These are phyloP conservation scores for Leccinum disarticulatum DNA, from an alignment of 768 basidiomycete species.

Conservation along the genomic window DNA sequence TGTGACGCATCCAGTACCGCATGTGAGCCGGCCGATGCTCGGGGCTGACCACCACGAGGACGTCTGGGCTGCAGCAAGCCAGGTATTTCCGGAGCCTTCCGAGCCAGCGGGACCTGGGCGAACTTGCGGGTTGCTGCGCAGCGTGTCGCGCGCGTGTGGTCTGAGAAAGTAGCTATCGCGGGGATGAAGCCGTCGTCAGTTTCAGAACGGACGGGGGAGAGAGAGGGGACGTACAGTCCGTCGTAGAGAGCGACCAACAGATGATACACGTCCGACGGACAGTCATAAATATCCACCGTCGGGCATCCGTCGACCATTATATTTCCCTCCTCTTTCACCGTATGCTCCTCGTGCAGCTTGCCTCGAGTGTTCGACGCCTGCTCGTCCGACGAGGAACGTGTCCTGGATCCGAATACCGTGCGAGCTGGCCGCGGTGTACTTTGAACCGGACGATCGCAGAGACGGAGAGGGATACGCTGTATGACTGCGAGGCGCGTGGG, in stretches of 20 bases:
- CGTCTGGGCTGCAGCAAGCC: slow-evolving; percentile 39
- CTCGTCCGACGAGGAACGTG: slow-evolving; percentile 65
- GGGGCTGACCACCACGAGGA: slow-evolving; percentile 49
- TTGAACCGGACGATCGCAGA: slow-evolving; percentile 44
- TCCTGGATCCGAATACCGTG: slow-evolving; percentile 74
- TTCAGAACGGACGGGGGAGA: background rate
- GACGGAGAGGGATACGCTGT: too few species aligned
- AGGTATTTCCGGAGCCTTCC: too few species aligned
- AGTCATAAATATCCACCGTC: slow-evolving; percentile 62
- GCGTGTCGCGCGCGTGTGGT: slow-evolving; percentile 43
- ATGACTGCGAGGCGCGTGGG: too few species aligned
- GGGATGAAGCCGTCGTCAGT: background rate
- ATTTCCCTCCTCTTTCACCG: slow-evolving; percentile 27
- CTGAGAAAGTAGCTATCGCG: slow-evolving; percentile 52
- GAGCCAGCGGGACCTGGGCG: too few species aligned
- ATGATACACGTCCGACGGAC: slow-evolving; percentile 63
- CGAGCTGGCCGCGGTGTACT: slow-evolving; percentile 71
- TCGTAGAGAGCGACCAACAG: slow-evolving; percentile 73
- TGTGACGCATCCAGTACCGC: slow-evolving; percentile 14
- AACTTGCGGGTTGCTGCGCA: too few species aligned
- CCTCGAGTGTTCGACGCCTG: slow-evolving; percentile 27
- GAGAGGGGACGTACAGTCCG: slow-evolving; percentile 55
- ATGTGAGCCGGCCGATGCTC: slow-evolving; percentile 21
- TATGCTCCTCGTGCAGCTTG: background rate
- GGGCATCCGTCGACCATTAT: slow-evolving; percentile 57